phyloP scores from a whole-genome alignment of 2,329 filamentous ascomycete genomes.

The Calcarisporium arbuscula region DNA sequence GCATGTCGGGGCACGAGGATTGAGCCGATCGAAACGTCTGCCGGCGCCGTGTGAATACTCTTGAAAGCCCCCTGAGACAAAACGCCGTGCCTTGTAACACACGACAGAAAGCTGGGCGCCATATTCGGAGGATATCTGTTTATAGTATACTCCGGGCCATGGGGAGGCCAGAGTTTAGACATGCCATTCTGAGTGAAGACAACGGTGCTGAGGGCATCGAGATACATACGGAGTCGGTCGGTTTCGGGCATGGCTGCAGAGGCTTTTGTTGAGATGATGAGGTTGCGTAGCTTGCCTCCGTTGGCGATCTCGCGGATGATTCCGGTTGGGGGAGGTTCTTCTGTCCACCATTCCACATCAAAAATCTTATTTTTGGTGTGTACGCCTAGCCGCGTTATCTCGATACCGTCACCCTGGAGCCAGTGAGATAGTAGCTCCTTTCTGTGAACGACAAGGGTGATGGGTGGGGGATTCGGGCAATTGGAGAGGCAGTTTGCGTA shows the following conservation, averaged over 20 bases:
- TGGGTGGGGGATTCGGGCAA: conserved; percentile 55
- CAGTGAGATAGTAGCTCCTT: conserved; percentile 42
- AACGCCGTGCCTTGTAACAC: conserved; percentile 54
- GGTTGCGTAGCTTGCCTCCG: conserved; percentile 52
- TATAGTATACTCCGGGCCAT: conserved; percentile 35
- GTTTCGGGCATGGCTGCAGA: conserved; percentile 57
- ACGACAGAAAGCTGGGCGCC: conserved; percentile 65
- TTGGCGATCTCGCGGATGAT: conserved; percentile 33
- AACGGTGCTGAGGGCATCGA: conserved; percentile 62
- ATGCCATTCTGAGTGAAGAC: conserved; percentile 85
- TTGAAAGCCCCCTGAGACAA: conserved; percentile 42
- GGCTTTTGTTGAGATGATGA: conserved; percentile 76
- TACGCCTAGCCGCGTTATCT: conserved; percentile 31
- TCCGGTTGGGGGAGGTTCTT: conserved; percentile 29
- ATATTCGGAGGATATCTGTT: conserved; percentile 29
- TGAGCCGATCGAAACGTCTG: conserved; percentile 40
- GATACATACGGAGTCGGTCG: conserved; percentile 53
- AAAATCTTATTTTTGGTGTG: conserved; percentile 30
- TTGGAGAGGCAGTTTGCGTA: conserved; percentile 66
- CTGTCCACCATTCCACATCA: conserved; percentile 49
- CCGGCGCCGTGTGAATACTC: conserved; percentile 46
- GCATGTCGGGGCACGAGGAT: conserved; percentile 30
- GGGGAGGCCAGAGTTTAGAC: conserved; percentile 56
- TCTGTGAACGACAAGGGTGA: conserved; percentile 76
- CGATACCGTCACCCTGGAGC: conserved; percentile 35